Evolutionary conservation across 2,329 filamentous ascomycete genomes (phyloP).

Genomic region (Hirsutella minnesotensis): DNA sequence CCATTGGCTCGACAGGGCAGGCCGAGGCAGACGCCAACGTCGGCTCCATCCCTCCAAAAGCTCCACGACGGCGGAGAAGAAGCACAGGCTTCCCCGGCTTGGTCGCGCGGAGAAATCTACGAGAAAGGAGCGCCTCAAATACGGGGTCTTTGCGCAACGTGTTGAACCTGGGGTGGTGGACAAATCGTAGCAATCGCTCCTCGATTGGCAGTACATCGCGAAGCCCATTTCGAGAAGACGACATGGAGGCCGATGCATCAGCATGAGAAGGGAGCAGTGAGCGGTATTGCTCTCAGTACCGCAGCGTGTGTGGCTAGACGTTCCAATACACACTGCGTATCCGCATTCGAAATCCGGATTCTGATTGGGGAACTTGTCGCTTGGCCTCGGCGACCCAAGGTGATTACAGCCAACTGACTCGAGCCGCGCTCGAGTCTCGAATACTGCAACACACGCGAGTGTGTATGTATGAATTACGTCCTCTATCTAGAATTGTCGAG

Average conservation of each 20-base stretch:
- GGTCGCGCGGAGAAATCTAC: slow-evolving; percentile 34
- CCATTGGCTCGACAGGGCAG: slow-evolving; percentile 15
- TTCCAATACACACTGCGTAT: no score
- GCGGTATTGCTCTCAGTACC: slow-evolving; percentile 1
- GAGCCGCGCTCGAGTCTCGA: no score
- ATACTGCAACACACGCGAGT: no score
- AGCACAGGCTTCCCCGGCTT: slow-evolving; percentile 53
- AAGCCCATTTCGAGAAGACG: slow-evolving; percentile 10
- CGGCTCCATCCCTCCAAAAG: slow-evolving; percentile 17
- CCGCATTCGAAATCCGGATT: no score
- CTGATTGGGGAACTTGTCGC: no score
- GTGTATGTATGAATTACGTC: no score
- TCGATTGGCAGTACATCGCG: slow-evolving; percentile 5
- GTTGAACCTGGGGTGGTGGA: slow-evolving; percentile 46
- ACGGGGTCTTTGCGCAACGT: slow-evolving; percentile 41
- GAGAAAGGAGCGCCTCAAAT: slow-evolving; percentile 26
- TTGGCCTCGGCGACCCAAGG: no score
- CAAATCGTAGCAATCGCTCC: slow-evolving; percentile 3
- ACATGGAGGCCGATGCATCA: slow-evolving; percentile 5
- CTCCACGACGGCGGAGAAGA: slow-evolving; percentile 35
- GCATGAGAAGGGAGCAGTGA: slow-evolving; percentile 3
- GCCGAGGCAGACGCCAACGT: slow-evolving; percentile 17
- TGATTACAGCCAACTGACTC: no score
- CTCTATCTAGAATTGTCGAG: no score
- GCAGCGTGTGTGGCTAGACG: no score